Evolutionary conservation across 1,139 yeast genomes (phyloP), one percentile per base, ranked within the genome.

Genomic region (Protomyces macrosporus): DNA sequence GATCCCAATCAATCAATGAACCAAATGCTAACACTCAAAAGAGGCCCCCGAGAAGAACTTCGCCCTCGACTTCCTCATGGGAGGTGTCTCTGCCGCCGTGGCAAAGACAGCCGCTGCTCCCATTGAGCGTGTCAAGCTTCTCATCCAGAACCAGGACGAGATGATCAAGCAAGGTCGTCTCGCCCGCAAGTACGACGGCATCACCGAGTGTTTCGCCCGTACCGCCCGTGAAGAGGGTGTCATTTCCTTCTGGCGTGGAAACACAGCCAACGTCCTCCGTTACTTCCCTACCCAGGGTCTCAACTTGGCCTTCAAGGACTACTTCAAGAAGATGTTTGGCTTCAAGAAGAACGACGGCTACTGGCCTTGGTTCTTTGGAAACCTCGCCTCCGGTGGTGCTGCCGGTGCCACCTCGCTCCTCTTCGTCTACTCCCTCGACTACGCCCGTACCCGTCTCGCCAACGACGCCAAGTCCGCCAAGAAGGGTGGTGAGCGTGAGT

Each of bases 21-120:
- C 30, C 30, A 3, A 42, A 42, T 6, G 48, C 40, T 45, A 23
- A 36, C 45, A 35, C 23, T 36, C 30, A 9, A 9, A 42, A 55
- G 60, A 55, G 37, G 60, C 60, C 32, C 55, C 65, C 45, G 59
- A 67, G 48, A 63, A 67, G 35, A 69, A 71, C 72, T 83, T 83
- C 76, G 72, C 81, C 72, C 72, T 80, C 74, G 86, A 84, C 76
- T 84, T 84, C 81, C 73, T 84, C 77, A 84, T 85, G 89, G 90
- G 89, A 76, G 90, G 90, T 83, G 87, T 86, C 70, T 85, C 90
- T 76, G 90, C 90, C 78, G 90, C 90, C 73, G 86, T 86, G 79
- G 84, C 90, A 70, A 86, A 86, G 84, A 86, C 90, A 68, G 89
- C 88, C 69, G 90, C 90, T 72, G 90, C 90, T 72, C 90, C 90